Percentiles rank a stretch among this genome's conserved stretches.
Evolutionary conservation across 139 green algal genomes (phyloP).

Genomic region (Mesotaenium endlicherianum): DNA sequence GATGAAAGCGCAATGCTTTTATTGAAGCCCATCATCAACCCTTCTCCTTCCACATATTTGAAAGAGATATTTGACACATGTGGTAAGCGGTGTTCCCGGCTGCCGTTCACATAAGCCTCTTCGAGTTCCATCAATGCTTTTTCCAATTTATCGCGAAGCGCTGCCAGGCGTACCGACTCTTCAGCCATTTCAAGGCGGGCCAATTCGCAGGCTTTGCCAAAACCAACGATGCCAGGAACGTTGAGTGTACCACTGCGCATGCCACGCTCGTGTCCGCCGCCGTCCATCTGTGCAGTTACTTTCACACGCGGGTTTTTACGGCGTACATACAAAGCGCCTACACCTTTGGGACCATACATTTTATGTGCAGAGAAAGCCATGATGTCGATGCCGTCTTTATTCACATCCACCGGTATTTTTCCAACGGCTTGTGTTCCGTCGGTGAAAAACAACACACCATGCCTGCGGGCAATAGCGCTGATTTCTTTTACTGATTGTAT

Average conservation of each 20-base stretch:
- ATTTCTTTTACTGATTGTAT: constrained; percentile 85
- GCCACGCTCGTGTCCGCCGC: constrained; percentile 83
- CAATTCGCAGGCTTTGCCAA: constrained; percentile 82
- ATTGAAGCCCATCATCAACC: constrained; percentile 93
- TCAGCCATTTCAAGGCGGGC: constrained; percentile 59
- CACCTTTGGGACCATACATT: constrained; percentile 94
- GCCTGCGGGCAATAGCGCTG: constrained; percentile 71
- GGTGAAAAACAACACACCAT: constrained; percentile 91
- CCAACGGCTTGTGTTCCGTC: constrained; percentile 72
- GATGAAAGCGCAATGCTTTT: constrained; percentile 78
- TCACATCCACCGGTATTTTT: constrained; percentile 91
- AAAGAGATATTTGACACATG: constrained; percentile 94
- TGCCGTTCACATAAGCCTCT: constrained; percentile 80
- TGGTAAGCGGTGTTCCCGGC: constrained; percentile 69
- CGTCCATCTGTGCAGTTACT: constrained; percentile 88
- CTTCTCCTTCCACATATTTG: constrained; percentile 89
- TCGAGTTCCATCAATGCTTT: no score
- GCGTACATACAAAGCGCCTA: constrained; percentile 93
- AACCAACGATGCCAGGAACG: constrained; percentile 78
- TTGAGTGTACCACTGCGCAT: constrained; percentile 82
- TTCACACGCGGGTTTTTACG: constrained; percentile 85
- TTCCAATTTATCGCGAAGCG: no score
- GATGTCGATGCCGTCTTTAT: constrained; percentile 83
- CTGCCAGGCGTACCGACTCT: no score
- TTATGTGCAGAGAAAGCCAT: constrained; percentile 94